Percentiles rank a stretch among this genome's conserved stretches.
Evolutionary conservation across 192 early-diverging fungal genomes (phyloP).

Genomic region (Coemansia sp.): DNA sequence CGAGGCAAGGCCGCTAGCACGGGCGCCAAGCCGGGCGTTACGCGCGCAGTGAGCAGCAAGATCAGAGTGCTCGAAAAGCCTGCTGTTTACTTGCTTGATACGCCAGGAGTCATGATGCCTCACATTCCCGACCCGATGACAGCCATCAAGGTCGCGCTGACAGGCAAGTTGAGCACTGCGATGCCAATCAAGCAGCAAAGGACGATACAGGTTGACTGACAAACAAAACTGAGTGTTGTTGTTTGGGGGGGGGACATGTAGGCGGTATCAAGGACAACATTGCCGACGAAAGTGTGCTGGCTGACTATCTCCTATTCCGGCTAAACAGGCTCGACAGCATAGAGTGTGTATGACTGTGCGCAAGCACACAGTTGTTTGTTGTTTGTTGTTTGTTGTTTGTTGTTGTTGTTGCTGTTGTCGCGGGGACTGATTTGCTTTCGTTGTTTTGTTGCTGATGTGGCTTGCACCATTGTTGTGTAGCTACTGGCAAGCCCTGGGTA

Average conservation of each 20-base stretch:
- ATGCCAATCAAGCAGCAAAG: background rate
- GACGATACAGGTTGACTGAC: too few species aligned
- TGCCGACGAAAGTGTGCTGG: constrained; percentile 76
- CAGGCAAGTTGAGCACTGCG: constrained; percentile 51
- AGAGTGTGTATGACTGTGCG: constrained; percentile 41
- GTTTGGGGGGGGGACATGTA: too few species aligned
- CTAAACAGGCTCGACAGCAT: constrained; percentile 64
- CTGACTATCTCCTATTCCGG: constrained; percentile 85
- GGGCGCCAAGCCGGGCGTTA: constrained; percentile 85
- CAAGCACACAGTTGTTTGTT: background rate
- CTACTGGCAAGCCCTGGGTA: constrained; percentile 55
- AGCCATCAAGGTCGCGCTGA: constrained; percentile 86
- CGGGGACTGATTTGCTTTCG: background rate
- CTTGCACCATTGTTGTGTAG: constrained; percentile 15
- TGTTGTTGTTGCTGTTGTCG: too few species aligned
- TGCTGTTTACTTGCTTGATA: constrained; percentile 89
- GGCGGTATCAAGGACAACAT: constrained; percentile 80
- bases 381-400: background rate
- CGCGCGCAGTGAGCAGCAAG: constrained; percentile 63
- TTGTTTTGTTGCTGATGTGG: background rate
- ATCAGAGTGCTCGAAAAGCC: constrained; percentile 89
- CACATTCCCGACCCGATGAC: constrained; percentile 76
- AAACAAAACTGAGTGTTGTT: too few species aligned
- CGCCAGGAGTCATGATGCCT: constrained; percentile 90
- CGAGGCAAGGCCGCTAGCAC: constrained; percentile 77